Percentiles rank a stretch among this genome's conserved stretches.
Evolutionary conservation across 345 rosid species (phyloP).

Genomic region (Conringia planisiliqua): DNA sequence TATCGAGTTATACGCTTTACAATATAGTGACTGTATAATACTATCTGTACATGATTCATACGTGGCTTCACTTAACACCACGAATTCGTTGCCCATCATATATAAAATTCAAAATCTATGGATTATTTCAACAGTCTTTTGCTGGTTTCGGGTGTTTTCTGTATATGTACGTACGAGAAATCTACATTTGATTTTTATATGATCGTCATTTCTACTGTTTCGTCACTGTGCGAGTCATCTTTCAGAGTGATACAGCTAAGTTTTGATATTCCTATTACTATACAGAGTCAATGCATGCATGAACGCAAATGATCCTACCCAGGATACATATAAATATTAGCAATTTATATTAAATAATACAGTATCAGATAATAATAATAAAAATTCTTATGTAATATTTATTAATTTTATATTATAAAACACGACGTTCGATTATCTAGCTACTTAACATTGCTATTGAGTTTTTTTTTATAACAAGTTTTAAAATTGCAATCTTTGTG

Average conservation of each 20-base stretch:
- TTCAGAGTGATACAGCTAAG: slow-evolving; percentile 22
- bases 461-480: no score
- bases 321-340: background rate
- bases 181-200: slow-evolving; percentile 4
- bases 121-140: slow-evolving; percentile 15
- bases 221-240: slow-evolving; percentile 30
- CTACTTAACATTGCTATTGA: background rate
- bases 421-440: background rate
- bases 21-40: background rate
- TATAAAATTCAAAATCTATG: slow-evolving; percentile 1
- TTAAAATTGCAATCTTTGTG: no score
- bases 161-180: slow-evolving; percentile 7
- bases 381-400: background rate
- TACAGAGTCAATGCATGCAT: slow-evolving; percentile 27
- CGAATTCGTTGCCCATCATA: slow-evolving; percentile 5
- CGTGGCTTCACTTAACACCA: slow-evolving; percentile 13
- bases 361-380: background rate
- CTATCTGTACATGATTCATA: background rate
- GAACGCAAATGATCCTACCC: background rate
- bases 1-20: background rate
- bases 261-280: background rate
- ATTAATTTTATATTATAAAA: background rate
- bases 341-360: background rate
- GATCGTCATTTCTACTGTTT: slow-evolving; percentile 26
- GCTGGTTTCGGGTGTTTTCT: slow-evolving; percentile 18